Evolutionary conservation across 805 yeast species (phyloP), one percentile per base, ranked within the genome.

Genomic region (Yarrowia osloensis): DNA sequence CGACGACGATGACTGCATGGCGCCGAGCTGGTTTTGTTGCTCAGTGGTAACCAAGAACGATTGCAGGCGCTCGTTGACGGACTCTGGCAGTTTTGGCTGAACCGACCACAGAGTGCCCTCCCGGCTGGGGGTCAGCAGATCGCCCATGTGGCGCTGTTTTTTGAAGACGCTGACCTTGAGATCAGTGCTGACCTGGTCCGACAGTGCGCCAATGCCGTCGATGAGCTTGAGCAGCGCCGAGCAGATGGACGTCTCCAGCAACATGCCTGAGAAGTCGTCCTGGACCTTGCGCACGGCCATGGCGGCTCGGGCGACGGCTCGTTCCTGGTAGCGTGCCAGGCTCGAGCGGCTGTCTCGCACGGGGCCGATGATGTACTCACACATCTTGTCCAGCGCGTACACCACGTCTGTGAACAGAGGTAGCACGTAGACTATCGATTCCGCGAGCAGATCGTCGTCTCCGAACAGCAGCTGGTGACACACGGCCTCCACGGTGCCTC

Each of bases 401-500:
- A 77, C 77, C 42, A 85, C 77, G 69, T 83, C 83, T 35, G 82
- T 85, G 67, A 85, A 75, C 59, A 87, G 71, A 0, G 91, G 91
- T 28, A 88, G 71, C n/a, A 85, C 77, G 46, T 82, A 73, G 19
- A 86, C 74, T n/a, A 84, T 75, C 66, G 82, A 82, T 29, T 73
- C 76, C 19, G 81, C 77, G 22, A 80, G 76, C 50, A 77, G 77
- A 28, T 77, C 78, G 67, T 77, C 79, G 22, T 75, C 78, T 68
- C 82, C 82, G 74, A 87, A 87, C 17, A 91, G 74, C 28, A 90
- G 79, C 3, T 89, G 84, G 77, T 93, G 98, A 67, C 93, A 85
- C 40, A 92, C 80, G 54, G 92, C 84, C 75, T 92, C 97, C 12
- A 85, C 73, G 0, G 90, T 74, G 21, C 90, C 90, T 24, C 84